Conservation (phyloP, 805 yeast genomes). For the Sungouiella blattae region DNA sequence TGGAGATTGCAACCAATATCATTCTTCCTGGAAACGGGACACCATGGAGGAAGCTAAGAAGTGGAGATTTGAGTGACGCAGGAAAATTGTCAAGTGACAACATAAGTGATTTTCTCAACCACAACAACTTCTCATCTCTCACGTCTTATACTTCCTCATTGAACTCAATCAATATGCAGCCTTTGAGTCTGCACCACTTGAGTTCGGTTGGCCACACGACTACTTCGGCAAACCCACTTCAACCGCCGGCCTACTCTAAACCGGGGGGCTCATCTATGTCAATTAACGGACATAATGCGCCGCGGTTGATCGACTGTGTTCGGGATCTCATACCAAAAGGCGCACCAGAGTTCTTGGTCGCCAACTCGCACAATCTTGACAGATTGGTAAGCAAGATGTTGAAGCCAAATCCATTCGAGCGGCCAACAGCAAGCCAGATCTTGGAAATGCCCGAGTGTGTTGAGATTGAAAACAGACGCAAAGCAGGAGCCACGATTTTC, state of each 20-base stretch:
- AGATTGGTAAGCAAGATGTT: slow-evolving; percentile 84
- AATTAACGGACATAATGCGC: background rate
- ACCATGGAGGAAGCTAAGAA: slow-evolving; percentile 92
- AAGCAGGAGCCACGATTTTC: slow-evolving; percentile 89
- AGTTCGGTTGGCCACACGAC: slow-evolving; percentile 1
- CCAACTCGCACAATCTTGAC: slow-evolving; percentile 59
- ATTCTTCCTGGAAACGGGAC: slow-evolving; percentile 93
- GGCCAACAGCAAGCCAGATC: slow-evolving; percentile 81
- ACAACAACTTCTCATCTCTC: slow-evolving; percentile 32
- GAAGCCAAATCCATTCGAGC: slow-evolving; percentile 69
- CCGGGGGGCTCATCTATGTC: slow-evolving; percentile 1
- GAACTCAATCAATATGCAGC: slow-evolving; percentile 13
- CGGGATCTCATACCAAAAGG: slow-evolving; percentile 59
- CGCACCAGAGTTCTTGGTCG: slow-evolving; percentile 82
- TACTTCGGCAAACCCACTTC: slow-evolving; percentile 2
- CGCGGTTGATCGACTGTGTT: slow-evolving; percentile 17
- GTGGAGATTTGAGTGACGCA: slow-evolving; percentile 94
- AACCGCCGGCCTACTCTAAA: background rate
- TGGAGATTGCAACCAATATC: slow-evolving; percentile 94
- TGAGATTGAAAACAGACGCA: slow-evolving; percentile 73
- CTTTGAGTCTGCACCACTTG: slow-evolving; percentile 9
- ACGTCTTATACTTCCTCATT: slow-evolving; percentile 30
- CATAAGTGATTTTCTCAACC: slow-evolving; percentile 39
- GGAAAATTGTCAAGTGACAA: slow-evolving; percentile 66
- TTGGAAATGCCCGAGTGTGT: slow-evolving; percentile 68